Base-by-base conservation (phyloP, 768 basidiomycete species). In the Boletellus ananiceps region DNA sequence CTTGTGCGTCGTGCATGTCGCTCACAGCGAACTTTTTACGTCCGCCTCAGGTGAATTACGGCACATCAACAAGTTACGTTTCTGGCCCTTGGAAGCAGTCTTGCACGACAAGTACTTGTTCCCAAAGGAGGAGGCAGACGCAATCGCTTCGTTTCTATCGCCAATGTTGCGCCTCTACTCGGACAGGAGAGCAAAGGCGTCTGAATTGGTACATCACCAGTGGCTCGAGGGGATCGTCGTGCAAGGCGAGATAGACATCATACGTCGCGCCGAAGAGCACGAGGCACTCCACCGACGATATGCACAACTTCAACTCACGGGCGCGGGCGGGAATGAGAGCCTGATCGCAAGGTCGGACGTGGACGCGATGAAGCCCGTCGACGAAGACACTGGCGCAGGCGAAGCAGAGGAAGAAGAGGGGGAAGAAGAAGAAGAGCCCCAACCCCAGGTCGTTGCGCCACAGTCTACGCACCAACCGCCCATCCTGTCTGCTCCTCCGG, bases 91-190 rank as follows among this genome's bases (percentile, higher is more conserved):
- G 23, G 79, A 82, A 0, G 69, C 82, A 9, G 90, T 93, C 18
- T 69, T 93, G 49, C 84, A 88, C 60, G 94, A 99, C 76, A 98
- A 99, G 72, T 98, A 98, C 71, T 81, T 96, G 48, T 92, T 99
- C 63, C 84, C 91, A 1, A 78, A 80, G 43, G 70, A 77, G 5
- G 93, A 94, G 44, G 90, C 95, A 1, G 87, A 89, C 37, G 73
- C 80, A 34, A 84, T 97, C 52, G 78, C 85, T 2, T 77, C 81
- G 1, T 94, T 96, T 77, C 73, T 95, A 13, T 75, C 74, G 12
- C 93, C 93, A 4, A 96, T 98, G 95, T 76, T 99, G 8, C 76
- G 88, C 25, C 79, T 96, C 16, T 82, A 87, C 59, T 88, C 94
- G 0, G 93, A 94, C 54, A 84, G 88, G 57, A 82, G 95, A 23